Percentiles rank a stretch among this genome's conserved stretches.
These are phyloP conservation scores for Angophora floribunda DNA, from an alignment of 345 rosid species.

Conservation along the genomic window DNA sequence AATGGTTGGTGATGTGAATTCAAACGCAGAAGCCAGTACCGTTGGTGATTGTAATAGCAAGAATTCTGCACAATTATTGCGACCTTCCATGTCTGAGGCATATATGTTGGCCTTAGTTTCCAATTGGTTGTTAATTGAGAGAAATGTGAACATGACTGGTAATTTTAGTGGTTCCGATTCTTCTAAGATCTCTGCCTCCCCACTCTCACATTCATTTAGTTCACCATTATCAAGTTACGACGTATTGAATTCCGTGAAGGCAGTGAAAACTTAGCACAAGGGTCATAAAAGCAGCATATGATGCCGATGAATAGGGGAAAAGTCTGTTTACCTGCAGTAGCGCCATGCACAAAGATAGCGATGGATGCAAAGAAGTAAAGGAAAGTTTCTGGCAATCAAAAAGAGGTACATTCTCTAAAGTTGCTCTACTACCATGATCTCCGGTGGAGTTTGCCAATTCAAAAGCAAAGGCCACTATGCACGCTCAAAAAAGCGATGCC, in stretches of 20 bases:
- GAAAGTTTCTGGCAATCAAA: slow-evolving; percentile 41
- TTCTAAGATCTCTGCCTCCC: slow-evolving; percentile 6
- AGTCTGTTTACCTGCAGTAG: slow-evolving; percentile 42
- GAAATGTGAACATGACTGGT: slow-evolving; percentile 9
- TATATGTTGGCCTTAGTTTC: slow-evolving; percentile 21
- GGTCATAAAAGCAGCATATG: slow-evolving; percentile 2
- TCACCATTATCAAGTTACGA: slow-evolving; percentile 7
- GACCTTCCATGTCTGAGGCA: slow-evolving; percentile 24
- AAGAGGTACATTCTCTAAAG: slow-evolving; percentile 47
- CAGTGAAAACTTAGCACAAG: slow-evolving; percentile 3
- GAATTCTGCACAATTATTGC: neutral
- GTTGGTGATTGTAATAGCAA: neutral
- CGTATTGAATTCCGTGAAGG: slow-evolving; percentile 6
- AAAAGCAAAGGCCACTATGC: slow-evolving; percentile 35
- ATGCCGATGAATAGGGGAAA: slow-evolving; percentile 6
- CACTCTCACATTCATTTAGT: slow-evolving; percentile 22
- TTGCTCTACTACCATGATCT: slow-evolving; percentile 55
- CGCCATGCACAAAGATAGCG: slow-evolving; percentile 21
- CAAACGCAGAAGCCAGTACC: neutral
- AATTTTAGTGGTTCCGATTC: neutral
- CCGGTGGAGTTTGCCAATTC: slow-evolving; percentile 82
- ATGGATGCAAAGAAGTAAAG: slow-evolving; percentile 26
- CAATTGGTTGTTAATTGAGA: slow-evolving; percentile 16
- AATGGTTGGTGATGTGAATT: neutral
- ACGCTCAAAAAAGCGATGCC: slow-evolving; percentile 47